phyloP scores from a whole-genome alignment of 495 filamentous ascomycete species.

The Podospora sp. region DNA sequence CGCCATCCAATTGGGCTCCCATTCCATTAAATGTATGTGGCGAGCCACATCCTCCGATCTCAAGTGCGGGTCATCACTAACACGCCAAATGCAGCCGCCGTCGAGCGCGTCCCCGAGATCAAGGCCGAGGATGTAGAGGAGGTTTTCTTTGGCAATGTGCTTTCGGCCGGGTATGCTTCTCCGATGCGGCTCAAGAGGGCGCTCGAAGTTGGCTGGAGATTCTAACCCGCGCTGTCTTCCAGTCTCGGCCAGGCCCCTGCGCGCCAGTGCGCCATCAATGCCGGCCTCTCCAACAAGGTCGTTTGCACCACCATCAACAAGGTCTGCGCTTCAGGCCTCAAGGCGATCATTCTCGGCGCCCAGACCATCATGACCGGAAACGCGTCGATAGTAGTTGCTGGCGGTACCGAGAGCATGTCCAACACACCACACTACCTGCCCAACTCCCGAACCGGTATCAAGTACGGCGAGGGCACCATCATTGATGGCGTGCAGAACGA shows the following conservation, averaged over 20 bases:
- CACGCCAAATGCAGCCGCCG: conserved; percentile 61
- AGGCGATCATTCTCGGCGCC: conserved; percentile 91
- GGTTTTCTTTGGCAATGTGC: conserved; percentile 96
- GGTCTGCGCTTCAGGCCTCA: conserved; percentile 92
- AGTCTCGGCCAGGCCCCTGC: conserved; percentile 96
- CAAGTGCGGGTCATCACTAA: conserved; percentile 26
- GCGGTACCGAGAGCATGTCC: conserved; percentile 96
- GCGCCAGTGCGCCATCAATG: conserved; percentile 86
- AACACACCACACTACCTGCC: conserved; percentile 97
- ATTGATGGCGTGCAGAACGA: conserved; percentile 92
- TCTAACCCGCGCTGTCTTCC: conserved; percentile 20
- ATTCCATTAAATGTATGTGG: conserved; percentile 82
- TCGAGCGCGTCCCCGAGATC: conserved; percentile 82
- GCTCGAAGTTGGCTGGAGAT: not conserved
- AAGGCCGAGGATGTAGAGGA: conserved; percentile 89
- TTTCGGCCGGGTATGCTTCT: conserved; percentile 78
- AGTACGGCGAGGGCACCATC: conserved; percentile 84
- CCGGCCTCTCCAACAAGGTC: conserved; percentile 75
- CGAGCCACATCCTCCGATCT: not conserved
- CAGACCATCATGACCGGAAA: conserved; percentile 97
- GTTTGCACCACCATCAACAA: conserved; percentile 97
- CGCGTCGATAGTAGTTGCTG: conserved; percentile 85
- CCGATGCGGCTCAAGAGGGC: not conserved
- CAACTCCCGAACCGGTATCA: conserved; percentile 75
- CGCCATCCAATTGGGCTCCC: conserved; percentile 84